Evolutionary conservation across 2,329 filamentous ascomycete species (phyloP).

Genomic region (Alternaria postmessia): DNA sequence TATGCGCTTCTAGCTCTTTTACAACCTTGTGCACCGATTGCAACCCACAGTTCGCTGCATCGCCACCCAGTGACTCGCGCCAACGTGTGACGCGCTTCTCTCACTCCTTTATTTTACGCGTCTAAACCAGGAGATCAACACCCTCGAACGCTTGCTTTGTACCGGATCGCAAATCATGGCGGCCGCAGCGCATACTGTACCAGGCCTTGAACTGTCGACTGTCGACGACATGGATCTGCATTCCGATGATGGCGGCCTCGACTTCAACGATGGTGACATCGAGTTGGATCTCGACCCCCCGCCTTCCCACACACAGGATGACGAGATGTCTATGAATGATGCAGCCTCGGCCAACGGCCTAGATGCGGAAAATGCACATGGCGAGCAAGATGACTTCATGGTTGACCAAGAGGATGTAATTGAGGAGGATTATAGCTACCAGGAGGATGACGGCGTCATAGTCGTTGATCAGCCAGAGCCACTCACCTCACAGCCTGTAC

Average conservation of each 20-base stretch:
- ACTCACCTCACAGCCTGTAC: constrained; percentile 2
- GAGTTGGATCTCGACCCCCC: constrained; percentile 62
- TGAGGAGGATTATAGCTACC: constrained; percentile 34
- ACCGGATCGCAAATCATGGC: constrained; percentile 27
- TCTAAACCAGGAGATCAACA: constrained; percentile 5
- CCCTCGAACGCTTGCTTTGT: constrained; percentile 7
- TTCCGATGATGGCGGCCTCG: constrained; percentile 52
- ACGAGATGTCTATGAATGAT: constrained; percentile 67
- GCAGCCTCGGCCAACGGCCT: constrained; percentile 39
- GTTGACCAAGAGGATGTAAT: constrained; percentile 45
- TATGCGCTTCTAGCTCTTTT: constrained; percentile 20
- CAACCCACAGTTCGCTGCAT: constrained; percentile 13
- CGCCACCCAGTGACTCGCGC: constrained; percentile 20
- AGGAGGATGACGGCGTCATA: constrained; percentile 18
- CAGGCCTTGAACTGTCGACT: constrained; percentile 43
- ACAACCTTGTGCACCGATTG: neutral
- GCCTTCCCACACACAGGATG: constrained; percentile 34
- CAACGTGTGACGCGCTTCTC: constrained; percentile 28
- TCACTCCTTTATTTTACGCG: constrained; percentile 18
- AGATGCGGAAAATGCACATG: constrained; percentile 23
- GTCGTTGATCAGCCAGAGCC: constrained; percentile 13
- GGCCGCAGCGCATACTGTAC: constrained; percentile 29
- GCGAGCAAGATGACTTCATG: constrained; percentile 50
- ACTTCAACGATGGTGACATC: constrained; percentile 65
- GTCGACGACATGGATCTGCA: constrained; percentile 65